Conservation (phyloP, 2,329 filamentous ascomycete species). For the Penicillium sp. region DNA sequence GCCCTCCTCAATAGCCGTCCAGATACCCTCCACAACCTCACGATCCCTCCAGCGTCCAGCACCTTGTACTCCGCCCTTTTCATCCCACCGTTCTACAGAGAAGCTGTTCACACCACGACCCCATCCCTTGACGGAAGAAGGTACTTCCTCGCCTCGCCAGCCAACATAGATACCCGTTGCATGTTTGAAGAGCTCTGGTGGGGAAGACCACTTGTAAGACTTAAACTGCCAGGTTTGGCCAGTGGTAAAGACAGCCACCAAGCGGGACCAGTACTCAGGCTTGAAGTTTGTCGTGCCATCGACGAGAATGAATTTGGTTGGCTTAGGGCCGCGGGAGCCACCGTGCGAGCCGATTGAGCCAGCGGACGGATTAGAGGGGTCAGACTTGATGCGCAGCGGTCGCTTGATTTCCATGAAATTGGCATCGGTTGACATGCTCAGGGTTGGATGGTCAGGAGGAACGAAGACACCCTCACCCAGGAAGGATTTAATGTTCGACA, state of each 20-base stretch:
- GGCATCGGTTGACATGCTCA: conserved; percentile 66
- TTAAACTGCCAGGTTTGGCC: conserved; percentile 99
- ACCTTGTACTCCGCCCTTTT: conserved; percentile 45
- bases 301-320: conserved; percentile 92
- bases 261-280: conserved; percentile 94
- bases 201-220: conserved; percentile 92
- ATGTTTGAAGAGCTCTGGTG: conserved; percentile 86
- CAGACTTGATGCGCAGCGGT: conserved; percentile 62
- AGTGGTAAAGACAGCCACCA: conserved; percentile 96
- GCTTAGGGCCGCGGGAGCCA: conserved; percentile 67
- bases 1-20: conserved; percentile 83
- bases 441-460: conserved; percentile 68
- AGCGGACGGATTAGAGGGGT: conserved; percentile 32
- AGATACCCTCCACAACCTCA: conserved; percentile 90
- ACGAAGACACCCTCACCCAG: conserved; percentile 82
- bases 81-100: conserved; percentile 81
- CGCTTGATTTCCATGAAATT: conserved; percentile 88
- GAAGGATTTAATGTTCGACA: conserved; percentile 95
- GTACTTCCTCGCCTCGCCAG: conserved; percentile 82
- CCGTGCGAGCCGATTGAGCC: conserved; percentile 20
- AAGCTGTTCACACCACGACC: conserved; percentile 80
- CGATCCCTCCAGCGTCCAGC: conserved; percentile 75
- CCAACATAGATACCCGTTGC: conserved; percentile 87
- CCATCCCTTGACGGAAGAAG: conserved; percentile 79
- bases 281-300: conserved; percentile 94